These are phyloP conservation scores for Tolypocladium endophyticum DNA, from an alignment of 2,329 filamentous ascomycete genomes.

Conservation along the genomic window DNA sequence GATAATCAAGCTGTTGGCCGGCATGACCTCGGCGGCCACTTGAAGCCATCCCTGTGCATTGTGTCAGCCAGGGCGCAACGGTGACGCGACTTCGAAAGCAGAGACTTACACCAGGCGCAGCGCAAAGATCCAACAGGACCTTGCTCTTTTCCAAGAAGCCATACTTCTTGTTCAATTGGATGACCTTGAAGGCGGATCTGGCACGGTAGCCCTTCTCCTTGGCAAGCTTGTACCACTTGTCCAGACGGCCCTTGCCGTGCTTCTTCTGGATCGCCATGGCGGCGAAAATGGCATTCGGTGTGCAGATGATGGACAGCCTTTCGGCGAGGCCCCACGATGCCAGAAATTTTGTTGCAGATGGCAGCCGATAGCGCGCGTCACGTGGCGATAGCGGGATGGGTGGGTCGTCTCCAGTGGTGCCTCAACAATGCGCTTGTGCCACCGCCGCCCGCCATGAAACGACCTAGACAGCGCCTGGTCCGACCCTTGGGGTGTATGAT, in stretches of 20 bases:
- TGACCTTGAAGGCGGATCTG: constrained; percentile 92
- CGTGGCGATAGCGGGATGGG: constrained; percentile 19
- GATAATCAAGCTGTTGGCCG: constrained; percentile 76
- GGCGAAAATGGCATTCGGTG: constrained; percentile 2
- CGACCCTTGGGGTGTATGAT: not conserved
- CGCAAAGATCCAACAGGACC: constrained; percentile 93
- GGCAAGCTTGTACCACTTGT: constrained; percentile 97
- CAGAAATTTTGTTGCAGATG: constrained; percentile 22
- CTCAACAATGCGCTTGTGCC: not conserved
- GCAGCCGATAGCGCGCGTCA: constrained; percentile 17
- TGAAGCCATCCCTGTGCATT: constrained; percentile 73
- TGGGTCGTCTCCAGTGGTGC: not conserved
- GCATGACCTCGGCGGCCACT: constrained; percentile 93
- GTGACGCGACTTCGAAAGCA: not conserved
- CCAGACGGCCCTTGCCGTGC: constrained; percentile 94
- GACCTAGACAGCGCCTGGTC: not conserved
- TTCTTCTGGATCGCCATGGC: constrained; percentile 96
- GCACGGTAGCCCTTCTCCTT: constrained; percentile 98
- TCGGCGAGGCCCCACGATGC: constrained; percentile 10
- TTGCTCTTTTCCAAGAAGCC: constrained; percentile 94
- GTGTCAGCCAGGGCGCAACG: not conserved
- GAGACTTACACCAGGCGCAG: constrained; percentile 70
- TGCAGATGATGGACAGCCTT: not conserved
- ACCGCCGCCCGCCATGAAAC: not conserved
- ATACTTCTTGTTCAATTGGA: constrained; percentile 99